Evolutionary conservation across 257 asterid genomes (phyloP), one percentile per base, ranked within the genome.

Genomic region (Leonotis leonurus): DNA sequence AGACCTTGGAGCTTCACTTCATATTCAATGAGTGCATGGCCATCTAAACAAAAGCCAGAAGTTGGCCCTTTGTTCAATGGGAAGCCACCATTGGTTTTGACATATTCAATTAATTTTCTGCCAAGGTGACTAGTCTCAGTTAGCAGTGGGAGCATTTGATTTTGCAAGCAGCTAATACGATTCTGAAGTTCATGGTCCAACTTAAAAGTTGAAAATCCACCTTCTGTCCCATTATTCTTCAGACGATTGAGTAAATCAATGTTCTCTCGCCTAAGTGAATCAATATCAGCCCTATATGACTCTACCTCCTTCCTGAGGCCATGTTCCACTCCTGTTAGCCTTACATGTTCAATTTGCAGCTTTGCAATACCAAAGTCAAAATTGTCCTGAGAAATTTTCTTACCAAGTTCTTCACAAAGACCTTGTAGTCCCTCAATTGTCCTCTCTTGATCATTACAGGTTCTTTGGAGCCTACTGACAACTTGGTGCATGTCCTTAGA

Each of bases 241-340:
- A 94, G 75, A 69, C 99, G 97, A 60, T 80, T 73, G 46, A 94
- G 77, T 54, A 94, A 75, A 72, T 82, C 86, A 61, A 94, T 85
- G 68, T 94, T 94, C 79, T 94, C 99, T 40, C 51, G 77, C n/a
- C 99, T 75, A 48, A 90, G 96, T 62, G 93, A 78, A 71, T 94
- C 94, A 36, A 79, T 75, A 73, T 94, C 90, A 44, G 63, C 73
- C 76, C 81, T 77, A 66, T 49, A 81, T 40, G 91, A 84, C 61
- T 85, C 96, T 67, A 85, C 87, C 81, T 94, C 97, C 80, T 90
- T 94, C 83, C 99, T 85, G 70, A 94, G 73, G 24, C 88, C 77
- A 54, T 85, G 88, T 71, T 94, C 99, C 61, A 94, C 79, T 9
- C 95, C 95, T 1, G 95, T 82, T 71, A 94, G 80, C 61, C 99